Conservation (phyloP, 768 basidiomycete genomes). For the Gloeostereum incarnatum region DNA sequence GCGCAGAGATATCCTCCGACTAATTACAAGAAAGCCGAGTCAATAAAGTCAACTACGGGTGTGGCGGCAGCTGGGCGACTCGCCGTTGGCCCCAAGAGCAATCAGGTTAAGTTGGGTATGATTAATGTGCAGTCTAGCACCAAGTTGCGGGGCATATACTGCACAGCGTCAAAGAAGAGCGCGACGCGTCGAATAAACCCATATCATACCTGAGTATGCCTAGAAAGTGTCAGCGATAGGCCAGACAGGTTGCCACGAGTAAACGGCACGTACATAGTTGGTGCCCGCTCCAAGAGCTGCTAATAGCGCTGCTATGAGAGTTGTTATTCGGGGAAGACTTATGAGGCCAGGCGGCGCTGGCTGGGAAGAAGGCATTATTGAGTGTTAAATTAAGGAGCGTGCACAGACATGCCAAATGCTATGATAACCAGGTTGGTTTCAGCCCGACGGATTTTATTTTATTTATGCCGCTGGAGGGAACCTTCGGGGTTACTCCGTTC, state of each 20-base stretch:
- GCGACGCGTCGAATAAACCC: background rate
- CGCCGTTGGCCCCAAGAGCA: constrained; percentile 43
- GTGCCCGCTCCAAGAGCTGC: constrained; percentile 6
- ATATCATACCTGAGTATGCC: constrained; percentile 7
- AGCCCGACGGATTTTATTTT: too few relatives aligned
- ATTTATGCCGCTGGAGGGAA: too few relatives aligned
- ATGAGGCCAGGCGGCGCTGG: too few relatives aligned
- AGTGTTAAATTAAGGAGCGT: too few relatives aligned
- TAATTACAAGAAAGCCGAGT: constrained; percentile 10
- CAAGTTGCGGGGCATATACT: constrained; percentile 67
- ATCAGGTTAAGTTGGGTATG: constrained; percentile 57
- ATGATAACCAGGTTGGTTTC: too few relatives aligned
- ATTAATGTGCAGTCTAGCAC: constrained; percentile 39
- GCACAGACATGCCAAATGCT: too few relatives aligned
- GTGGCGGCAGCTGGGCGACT: too few relatives aligned
- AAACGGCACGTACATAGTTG: constrained; percentile 8
- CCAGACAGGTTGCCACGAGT: too few relatives aligned
- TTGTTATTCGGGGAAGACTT: constrained; percentile 17
- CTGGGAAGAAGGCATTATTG: too few relatives aligned
- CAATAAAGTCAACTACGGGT: constrained; percentile 7
- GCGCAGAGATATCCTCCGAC: constrained; percentile 49
- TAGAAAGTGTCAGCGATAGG: background rate
- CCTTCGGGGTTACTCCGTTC: too few relatives aligned
- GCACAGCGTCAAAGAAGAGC: background rate
- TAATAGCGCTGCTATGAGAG: constrained; percentile 2